phyloP scores from a whole-genome alignment of 352 stramenopile genomes.

The Nothophytophthora sp. region DNA sequence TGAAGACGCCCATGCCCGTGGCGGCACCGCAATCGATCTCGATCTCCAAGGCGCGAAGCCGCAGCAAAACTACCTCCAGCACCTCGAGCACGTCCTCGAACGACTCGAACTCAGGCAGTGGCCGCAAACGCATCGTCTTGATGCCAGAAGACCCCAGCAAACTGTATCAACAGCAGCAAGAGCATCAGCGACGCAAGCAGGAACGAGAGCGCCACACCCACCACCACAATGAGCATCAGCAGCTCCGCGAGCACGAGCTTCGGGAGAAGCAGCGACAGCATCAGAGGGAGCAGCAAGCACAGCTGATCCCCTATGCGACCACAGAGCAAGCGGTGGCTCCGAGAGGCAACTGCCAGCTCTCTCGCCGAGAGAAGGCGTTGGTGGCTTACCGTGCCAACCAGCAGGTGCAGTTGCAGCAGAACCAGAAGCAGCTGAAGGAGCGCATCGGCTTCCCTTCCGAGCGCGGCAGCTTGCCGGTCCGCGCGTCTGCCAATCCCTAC shows the following conservation, averaged over 20 bases:
- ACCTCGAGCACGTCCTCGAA: constrained; percentile 11
- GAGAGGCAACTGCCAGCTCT: constrained; percentile 3
- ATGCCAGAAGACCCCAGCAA: constrained; percentile 7
- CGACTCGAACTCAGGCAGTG: constrained; percentile 4
- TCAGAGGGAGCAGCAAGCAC: constrained; percentile 1
- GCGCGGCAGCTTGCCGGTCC: background rate
- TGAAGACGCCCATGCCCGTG: no score
- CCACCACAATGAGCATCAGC: constrained; percentile 2
- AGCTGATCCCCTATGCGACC: background rate
- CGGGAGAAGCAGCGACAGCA: no score
- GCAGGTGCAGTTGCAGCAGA: background rate
- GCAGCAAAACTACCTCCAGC: constrained; percentile 5
- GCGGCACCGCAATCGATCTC: constrained; percentile 2
- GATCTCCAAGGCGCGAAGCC: constrained; percentile 1
- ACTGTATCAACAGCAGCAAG: constrained; percentile 7
- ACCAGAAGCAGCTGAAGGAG: constrained; percentile 3
- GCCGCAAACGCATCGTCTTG: constrained; percentile 6
- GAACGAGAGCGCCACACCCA: background rate
- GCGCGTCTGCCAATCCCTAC: constrained; percentile 3
- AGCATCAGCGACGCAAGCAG: constrained; percentile 6
- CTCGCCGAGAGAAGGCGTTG: background rate
- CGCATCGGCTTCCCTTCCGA: background rate
- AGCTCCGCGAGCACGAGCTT: no score
- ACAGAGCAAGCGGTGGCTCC: background rate
- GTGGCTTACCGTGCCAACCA: background rate